Percentiles rank a stretch among this genome's conserved stretches.
Evolutionary conservation across 805 yeast species (phyloP).

Genomic region (Metschnikowia vanudenii): DNA sequence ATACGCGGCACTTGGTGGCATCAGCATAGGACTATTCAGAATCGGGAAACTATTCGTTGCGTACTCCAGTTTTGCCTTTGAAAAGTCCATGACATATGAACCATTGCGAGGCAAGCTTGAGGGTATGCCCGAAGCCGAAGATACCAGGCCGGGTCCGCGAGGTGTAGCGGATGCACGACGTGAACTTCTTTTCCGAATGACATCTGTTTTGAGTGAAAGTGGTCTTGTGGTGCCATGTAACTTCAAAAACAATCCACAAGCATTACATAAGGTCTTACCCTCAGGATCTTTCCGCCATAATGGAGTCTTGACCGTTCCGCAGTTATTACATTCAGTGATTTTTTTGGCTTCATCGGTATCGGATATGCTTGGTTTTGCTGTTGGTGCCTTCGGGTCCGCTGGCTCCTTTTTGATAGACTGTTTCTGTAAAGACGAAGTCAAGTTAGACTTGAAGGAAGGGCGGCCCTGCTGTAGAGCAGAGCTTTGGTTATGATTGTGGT

Average conservation of each 20-base stretch:
- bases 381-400: not conserved
- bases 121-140: slow-evolving; percentile 3
- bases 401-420: slow-evolving; percentile 1
- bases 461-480: not conserved
- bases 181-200: slow-evolving; percentile 55
- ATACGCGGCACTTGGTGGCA: slow-evolving; percentile 2
- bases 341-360: slow-evolving; percentile 5
- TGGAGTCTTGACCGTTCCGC: slow-evolving; percentile 60
- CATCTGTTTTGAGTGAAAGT: slow-evolving; percentile 54
- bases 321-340: slow-evolving; percentile 51
- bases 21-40: slow-evolving; percentile 10
- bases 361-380: not conserved
- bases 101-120: slow-evolving; percentile 4
- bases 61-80: slow-evolving; percentile 6
- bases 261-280: slow-evolving; percentile 62
- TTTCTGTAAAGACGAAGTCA: slow-evolving; percentile 16
- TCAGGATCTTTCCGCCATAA: slow-evolving; percentile 59
- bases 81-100: slow-evolving; percentile 8
- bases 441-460: slow-evolving; percentile 15
- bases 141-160: slow-evolving; percentile 11
- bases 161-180: slow-evolving; percentile 25
- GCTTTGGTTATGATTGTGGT: not conserved
- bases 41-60: slow-evolving; percentile 12
- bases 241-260: slow-evolving; percentile 61
- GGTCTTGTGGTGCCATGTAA: slow-evolving; percentile 64